Conservation (phyloP, 2,329 filamentous ascomycete species). For the Amauroascus verrucosus region DNA sequence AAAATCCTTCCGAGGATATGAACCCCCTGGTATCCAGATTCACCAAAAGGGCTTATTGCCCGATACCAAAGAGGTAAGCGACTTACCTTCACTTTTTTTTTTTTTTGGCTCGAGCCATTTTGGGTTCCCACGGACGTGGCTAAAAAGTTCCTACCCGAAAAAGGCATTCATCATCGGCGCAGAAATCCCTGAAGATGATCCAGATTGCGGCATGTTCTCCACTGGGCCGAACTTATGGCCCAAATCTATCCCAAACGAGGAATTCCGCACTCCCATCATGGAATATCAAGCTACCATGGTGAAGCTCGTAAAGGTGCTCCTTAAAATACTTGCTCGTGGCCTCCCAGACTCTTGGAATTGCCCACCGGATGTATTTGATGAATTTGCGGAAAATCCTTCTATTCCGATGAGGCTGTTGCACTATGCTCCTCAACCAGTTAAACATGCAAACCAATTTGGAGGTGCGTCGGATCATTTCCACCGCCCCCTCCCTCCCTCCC, state of each 20-base stretch:
- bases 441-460: not conserved
- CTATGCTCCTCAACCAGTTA: not conserved
- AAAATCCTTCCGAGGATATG: not conserved
- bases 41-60: not conserved
- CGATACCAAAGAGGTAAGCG: not conserved
- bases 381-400: not conserved
- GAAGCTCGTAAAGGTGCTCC: not conserved
- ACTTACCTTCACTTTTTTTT: not conserved
- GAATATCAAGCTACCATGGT: not conserved
- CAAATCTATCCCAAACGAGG: not conserved
- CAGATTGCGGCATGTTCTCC: not conserved
- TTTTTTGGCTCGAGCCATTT: not conserved
- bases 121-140: not conserved
- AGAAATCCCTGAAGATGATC: not conserved
- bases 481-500: not conserved
- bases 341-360: not conserved
- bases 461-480: not conserved
- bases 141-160: not conserved
- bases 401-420: not conserved
- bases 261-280: not conserved
- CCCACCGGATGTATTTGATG: not conserved
- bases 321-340: not conserved
- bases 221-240: not conserved
- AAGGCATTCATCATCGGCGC: not conserved
- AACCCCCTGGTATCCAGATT: not conserved